Evolutionary conservation across 257 asterid genomes (phyloP), one percentile per base, ranked within the genome.

Genomic region (Anisodus tanguticus): DNA sequence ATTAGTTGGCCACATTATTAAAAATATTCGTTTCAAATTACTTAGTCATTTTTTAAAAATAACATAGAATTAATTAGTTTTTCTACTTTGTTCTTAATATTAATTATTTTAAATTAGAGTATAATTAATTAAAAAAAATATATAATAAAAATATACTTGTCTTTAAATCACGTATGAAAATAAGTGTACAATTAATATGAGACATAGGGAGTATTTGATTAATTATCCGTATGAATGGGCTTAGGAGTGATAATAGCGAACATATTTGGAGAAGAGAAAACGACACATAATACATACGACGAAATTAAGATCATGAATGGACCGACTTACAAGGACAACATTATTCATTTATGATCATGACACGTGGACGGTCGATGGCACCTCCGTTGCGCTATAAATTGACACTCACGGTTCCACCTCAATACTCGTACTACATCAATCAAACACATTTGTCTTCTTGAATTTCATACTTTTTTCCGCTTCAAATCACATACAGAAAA

Each of bases 351-450:
- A 81, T 7, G 83, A 91, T 88, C 51, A 7, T 9, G 85, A 86
- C 92, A 91, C 92, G 95, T 93, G 92, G 85, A 88, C 89, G 93
- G 91, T 22, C 6, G 70, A 82, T 45, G 22, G 13, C 12, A 22
- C n/a, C 47, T 81, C 9, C 9, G 1, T 64, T 6, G 74, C 80
- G 2, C 90, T 91, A 93, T 93, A 93, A 91, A 91, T 84, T 0
- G 7, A 11, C 1, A 54, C 62, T 59, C 63, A 11, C 9, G 69
- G 12, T 85, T 15, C 59, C 0, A 0, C 67, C 1, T 4, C 11
- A 0, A 0, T 16, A 11, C 47, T 84, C 86, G 54, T 67, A 57
- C 87, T 6, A 9, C 39, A 9, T 59, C 62, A 49, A 9, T 26
- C 17, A 4, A 68, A 4, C 16, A 8, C 35, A 37, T 43, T 70